Evolutionary conservation across 805 yeast genomes (phyloP).

Genomic region (Candida taoyuanica): DNA sequence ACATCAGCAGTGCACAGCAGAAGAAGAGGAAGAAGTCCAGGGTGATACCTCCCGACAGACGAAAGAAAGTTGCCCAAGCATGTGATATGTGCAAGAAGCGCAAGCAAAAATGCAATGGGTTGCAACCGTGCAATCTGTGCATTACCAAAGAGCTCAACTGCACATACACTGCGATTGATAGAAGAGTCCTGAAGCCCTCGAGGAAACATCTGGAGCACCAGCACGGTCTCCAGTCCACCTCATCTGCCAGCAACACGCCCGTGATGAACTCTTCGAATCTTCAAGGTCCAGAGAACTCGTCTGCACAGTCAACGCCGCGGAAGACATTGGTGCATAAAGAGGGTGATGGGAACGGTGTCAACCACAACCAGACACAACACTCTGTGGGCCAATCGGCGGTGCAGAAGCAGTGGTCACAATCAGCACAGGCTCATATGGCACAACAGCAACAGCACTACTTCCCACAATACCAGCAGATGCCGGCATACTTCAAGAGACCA

Average conservation of each 20-base stretch:
- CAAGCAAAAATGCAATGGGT: conserved; percentile 34
- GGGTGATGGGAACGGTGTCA: too few species aligned
- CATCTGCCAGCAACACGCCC: not conserved
- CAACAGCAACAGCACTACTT: too few species aligned
- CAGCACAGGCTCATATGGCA: too few species aligned
- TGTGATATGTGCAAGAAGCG: conserved; percentile 43
- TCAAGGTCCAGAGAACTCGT: not conserved
- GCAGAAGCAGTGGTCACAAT: too few species aligned
- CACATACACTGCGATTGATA: conserved; percentile 26
- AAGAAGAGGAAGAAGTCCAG: conserved; percentile 19
- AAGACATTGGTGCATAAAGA: too few species aligned
- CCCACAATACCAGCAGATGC: too few species aligned
- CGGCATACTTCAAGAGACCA: too few species aligned
- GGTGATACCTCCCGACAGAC: conserved; percentile 24
- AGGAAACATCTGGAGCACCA: conserved; percentile 9
- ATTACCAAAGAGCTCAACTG: conserved; percentile 29
- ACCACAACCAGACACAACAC: too few species aligned
- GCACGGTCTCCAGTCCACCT: not conserved
- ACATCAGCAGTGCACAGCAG: not conserved
- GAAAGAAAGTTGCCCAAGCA: conserved; percentile 43
- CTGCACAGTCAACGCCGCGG: not conserved
- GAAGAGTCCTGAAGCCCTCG: conserved; percentile 22
- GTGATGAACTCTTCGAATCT: not conserved
- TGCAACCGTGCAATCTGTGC: conserved; percentile 34
- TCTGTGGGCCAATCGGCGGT: too few species aligned